phyloP scores from a whole-genome alignment of 352 stramenopile genomes.

The Phytophthora agathidicida region DNA sequence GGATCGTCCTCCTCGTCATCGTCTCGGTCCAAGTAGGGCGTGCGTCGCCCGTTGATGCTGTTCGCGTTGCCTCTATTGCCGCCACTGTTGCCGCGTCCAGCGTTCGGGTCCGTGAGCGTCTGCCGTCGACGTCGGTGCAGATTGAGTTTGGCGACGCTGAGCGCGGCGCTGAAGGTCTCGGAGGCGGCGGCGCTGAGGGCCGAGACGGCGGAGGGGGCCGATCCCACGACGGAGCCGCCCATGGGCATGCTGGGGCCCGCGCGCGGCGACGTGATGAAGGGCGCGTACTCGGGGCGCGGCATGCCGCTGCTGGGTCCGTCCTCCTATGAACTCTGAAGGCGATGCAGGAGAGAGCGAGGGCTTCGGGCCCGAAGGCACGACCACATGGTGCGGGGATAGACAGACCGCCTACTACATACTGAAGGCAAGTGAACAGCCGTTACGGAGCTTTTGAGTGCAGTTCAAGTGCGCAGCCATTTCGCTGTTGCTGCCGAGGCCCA shows the following conservation, averaged over 20 bases:
- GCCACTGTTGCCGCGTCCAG: constrained; percentile 3
- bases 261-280: constrained; percentile 43
- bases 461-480: constrained; percentile 18
- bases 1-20: constrained; percentile 34
- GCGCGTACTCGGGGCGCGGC: constrained; percentile 46
- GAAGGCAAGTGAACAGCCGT: constrained; percentile 7
- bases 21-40: constrained; percentile 32
- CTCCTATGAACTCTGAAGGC: constrained; percentile 24
- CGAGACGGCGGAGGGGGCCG: constrained; percentile 36
- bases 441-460: constrained; percentile 2
- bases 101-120: constrained; percentile 19
- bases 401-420: constrained; percentile 8
- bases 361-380: neutral
- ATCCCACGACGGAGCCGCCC: constrained; percentile 10
- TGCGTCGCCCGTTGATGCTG: constrained; percentile 5
- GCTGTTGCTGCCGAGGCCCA: neutral
- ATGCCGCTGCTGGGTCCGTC: constrained; percentile 32
- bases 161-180: constrained; percentile 35
- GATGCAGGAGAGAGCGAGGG: constrained; percentile 24
- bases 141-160: constrained; percentile 41
- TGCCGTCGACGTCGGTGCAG: constrained; percentile 36
- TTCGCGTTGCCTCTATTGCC: constrained; percentile 1
- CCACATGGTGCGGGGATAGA: constrained; percentile 16
- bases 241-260: constrained; percentile 22
- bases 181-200: constrained; percentile 30